Evolutionary conservation across 108 stramenopile species (phyloP).

Genomic region (Mediolabrus comicus): DNA sequence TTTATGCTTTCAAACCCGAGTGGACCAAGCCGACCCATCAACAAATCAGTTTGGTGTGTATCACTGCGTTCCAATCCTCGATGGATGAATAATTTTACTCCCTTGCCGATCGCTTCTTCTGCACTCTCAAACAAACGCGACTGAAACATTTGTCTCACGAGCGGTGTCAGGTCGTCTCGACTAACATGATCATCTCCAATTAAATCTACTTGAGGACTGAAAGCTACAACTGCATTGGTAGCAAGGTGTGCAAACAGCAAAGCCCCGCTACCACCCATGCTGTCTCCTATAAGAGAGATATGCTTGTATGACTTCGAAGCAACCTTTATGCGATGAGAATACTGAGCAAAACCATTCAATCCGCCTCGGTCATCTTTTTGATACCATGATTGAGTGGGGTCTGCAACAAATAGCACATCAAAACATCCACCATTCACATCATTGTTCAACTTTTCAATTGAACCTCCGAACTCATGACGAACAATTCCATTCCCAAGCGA

Average conservation of each 20-base stretch:
- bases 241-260: conserved; percentile 15
- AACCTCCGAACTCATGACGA: conserved; percentile 19
- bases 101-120: neutral
- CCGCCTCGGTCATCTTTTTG: conserved; percentile 9
- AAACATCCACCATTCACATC: neutral
- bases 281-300: conserved; percentile 13
- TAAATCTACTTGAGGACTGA: conserved; percentile 18
- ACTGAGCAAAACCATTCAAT: conserved; percentile 11
- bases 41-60: neutral
- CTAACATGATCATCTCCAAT: conserved; percentile 7
- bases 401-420: conserved; percentile 19
- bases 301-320: conserved; percentile 6
- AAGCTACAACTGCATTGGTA: conserved; percentile 10
- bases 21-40: neutral
- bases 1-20: neutral
- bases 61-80: conserved; percentile 5
- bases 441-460: conserved; percentile 9
- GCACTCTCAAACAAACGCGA: neutral
- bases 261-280: conserved; percentile 24
- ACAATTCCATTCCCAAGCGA: conserved; percentile 20
- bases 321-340: conserved; percentile 6
- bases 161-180: neutral
- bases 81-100: conserved; percentile 1
- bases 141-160: neutral
- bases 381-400: conserved; percentile 21